Conservation (phyloP, 1,139 yeast genomes). For the Yamadazyma spencermartinsiae region DNA sequence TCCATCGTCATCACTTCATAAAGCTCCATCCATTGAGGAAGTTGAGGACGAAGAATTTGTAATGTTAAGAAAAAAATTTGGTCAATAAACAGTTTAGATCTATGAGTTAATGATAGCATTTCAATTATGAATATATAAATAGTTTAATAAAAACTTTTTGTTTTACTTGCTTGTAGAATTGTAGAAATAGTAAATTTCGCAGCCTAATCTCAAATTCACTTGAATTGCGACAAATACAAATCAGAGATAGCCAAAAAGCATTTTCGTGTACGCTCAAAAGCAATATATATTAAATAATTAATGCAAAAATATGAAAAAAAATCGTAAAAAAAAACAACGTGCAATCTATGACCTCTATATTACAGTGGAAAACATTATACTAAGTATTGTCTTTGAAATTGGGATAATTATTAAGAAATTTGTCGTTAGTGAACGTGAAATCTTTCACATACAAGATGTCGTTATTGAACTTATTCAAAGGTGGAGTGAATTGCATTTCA, state of each 20-base stretch:
- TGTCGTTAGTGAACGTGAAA: slow-evolving; percentile 46
- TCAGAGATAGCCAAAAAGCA: not conserved
- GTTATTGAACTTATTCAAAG: slow-evolving; percentile 17
- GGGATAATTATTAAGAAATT: slow-evolving; percentile 25
- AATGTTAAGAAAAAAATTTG: slow-evolving; percentile 41
- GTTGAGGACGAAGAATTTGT: slow-evolving; percentile 50
- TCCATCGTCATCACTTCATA: slow-evolving; percentile 17
- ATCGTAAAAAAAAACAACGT: not conserved
- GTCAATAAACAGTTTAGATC: slow-evolving; percentile 17
- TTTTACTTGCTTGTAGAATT: not conserved
- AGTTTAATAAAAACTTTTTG: not conserved
- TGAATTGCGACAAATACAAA: not conserved
- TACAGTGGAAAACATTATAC: not conserved
- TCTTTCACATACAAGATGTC: slow-evolving; percentile 45
- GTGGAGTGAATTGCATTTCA: slow-evolving; percentile 59
- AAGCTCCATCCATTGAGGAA: slow-evolving; percentile 38
- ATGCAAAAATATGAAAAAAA: not conserved
- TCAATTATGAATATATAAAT: not conserved
- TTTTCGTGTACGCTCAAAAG: not conserved
- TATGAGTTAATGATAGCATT: not conserved
- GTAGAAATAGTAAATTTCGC: not conserved
- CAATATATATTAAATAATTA: not conserved
- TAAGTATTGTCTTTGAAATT: slow-evolving; percentile 5
- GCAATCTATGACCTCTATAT: not conserved
- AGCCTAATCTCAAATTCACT: not conserved